Percentiles rank a stretch among this genome's conserved stretches.
These are phyloP conservation scores for Scutellaria minor DNA, from an alignment of 257 asterid species.

Conservation along the genomic window DNA sequence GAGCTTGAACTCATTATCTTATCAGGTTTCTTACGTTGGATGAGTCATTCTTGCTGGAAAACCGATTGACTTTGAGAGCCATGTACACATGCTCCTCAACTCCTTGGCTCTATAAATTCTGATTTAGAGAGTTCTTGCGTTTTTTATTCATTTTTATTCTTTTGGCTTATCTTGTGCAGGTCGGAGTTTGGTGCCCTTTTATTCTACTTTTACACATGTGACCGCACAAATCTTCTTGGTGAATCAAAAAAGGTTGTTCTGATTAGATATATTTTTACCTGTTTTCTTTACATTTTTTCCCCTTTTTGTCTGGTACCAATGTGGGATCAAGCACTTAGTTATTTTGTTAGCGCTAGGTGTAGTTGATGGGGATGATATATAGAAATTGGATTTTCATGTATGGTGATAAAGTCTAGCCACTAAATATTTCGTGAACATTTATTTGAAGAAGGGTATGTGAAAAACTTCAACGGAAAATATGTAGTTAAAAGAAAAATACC, in stretches of 20 bases:
- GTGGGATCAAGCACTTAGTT: conserved; percentile 8
- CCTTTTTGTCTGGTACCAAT: conserved; percentile 1
- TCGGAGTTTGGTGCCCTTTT: conserved; percentile 89
- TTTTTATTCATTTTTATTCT: conserved; percentile 14
- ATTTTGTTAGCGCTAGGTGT: not conserved
- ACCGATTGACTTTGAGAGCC: conserved; percentile 81
- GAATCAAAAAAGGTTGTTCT: conserved; percentile 78
- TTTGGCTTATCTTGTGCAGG: conserved; percentile 49
- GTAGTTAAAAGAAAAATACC: not conserved
- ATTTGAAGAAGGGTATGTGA: not conserved
- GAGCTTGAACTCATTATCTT: conserved; percentile 27
- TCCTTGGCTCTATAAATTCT: conserved; percentile 21
- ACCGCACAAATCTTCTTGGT: conserved; percentile 85
- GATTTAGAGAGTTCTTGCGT: conserved; percentile 21
- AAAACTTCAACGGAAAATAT: not conserved
- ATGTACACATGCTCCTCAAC: conserved; percentile 54
- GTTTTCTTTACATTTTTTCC: not conserved
- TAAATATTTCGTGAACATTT: not conserved
- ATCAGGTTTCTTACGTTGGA: conserved; percentile 78
- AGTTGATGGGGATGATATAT: not conserved
- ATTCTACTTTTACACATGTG: conserved; percentile 75
- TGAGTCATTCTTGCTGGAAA: conserved; percentile 76
- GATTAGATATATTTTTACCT: conserved; percentile 4
- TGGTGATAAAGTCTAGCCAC: conserved; percentile 20
- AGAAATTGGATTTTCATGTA: not conserved